A percentile compares a stretch with the other conserved stretches of the same genome.
Conservation (phyloP, 208 protist species). For the Acanthamoeba culbertsoni region DNA sequence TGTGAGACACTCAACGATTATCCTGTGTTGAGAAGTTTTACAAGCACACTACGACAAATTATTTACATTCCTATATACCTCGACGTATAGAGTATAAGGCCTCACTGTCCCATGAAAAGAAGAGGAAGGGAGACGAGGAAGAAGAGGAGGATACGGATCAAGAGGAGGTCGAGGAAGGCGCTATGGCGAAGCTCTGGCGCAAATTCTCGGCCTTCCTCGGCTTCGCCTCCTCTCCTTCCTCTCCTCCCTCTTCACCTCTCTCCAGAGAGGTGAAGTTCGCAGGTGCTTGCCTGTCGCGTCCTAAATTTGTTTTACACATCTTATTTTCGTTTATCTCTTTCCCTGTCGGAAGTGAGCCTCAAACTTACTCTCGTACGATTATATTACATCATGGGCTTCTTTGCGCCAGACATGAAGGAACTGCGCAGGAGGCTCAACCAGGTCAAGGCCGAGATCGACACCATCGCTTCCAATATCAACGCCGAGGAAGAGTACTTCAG, state of each 20-base stretch:
- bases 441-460: background rate
- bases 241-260: background rate
- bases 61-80: background rate
- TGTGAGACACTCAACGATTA: no score
- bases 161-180: background rate
- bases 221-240: background rate
- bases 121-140: background rate
- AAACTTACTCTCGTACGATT: background rate
- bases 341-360: no score
- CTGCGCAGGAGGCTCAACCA: background rate
- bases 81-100: constrained; percentile 31
- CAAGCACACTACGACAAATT: no score
- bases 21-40: no score
- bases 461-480: background rate
- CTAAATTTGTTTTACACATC: background rate
- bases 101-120: background rate
- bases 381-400: background rate
- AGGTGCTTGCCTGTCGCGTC: background rate
- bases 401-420: background rate
- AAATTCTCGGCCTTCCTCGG: background rate
- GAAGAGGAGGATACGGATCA: no score
- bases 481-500: background rate
- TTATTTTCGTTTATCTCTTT: background rate
- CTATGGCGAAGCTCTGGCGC: background rate
- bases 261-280: background rate